A percentile compares a stretch with the other conserved stretches of the same genome.
phyloP scores from a whole-genome alignment of 768 basidiomycete species.

The Pleurotus djamor region DNA sequence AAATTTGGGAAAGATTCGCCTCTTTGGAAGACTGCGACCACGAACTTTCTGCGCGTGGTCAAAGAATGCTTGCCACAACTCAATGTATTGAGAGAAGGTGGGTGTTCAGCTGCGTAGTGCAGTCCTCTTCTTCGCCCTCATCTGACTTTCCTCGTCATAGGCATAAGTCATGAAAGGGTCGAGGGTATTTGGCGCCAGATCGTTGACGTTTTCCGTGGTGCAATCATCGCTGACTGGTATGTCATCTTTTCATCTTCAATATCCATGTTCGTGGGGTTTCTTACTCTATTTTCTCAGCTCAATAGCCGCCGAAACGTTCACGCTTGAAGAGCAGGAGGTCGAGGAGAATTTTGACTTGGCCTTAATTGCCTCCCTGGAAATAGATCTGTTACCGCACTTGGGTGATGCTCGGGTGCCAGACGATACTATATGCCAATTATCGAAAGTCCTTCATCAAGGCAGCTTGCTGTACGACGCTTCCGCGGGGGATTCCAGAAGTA shows the following conservation, averaged over 20 bases:
- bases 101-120: constrained; percentile 7
- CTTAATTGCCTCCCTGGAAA: constrained; percentile 76
- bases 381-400: constrained; percentile 75
- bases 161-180: constrained; percentile 57
- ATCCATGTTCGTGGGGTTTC: background rate
- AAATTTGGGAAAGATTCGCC: constrained; percentile 86
- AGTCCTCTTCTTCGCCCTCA: background rate
- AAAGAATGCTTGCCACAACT: constrained; percentile 62
- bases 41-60: constrained; percentile 70
- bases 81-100: constrained; percentile 48
- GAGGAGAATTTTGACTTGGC: constrained; percentile 88
- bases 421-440: constrained; percentile 62
- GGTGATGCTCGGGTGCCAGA: constrained; percentile 72
- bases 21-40: constrained; percentile 95
- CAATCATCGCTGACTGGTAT: constrained; percentile 83
- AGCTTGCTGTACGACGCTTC: constrained; percentile 55
- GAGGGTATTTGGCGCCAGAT: constrained; percentile 87
- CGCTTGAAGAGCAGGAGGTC: constrained; percentile 62
- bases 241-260: constrained; percentile 15
- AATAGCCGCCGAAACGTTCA: constrained; percentile 49
- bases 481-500: background rate
- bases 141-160: constrained; percentile 23
- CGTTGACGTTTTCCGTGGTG: constrained; percentile 79
- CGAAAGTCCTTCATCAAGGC: constrained; percentile 69
- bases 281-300: constrained; percentile 38